Evolutionary conservation across 306 rosid genomes (phyloP), one percentile per base, ranked within the genome.

Genomic region (Vigna trinervia): DNA sequence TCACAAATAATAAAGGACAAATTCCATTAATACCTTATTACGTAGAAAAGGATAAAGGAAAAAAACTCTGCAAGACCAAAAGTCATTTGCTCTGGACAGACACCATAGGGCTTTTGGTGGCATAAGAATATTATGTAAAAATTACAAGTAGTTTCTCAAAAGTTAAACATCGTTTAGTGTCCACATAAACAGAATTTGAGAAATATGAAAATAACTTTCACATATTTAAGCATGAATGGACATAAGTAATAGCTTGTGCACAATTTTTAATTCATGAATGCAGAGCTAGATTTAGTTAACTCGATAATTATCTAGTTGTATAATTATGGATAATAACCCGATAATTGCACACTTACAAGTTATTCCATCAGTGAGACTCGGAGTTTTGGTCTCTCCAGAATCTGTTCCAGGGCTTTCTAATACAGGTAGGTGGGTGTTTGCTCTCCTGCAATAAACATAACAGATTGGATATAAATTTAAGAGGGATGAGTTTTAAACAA

Each of bases 401-500:
- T 58, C 84, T 53, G 80, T 79, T 76, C 76, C 89, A 43, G 63
- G 77, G 83, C 71, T 89, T 87, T 84, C 89, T 76, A 86, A 81
- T 41, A 78, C 70, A 71, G 74, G 79, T 70, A 70, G 79, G 75
- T 77, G 80, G 50, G 85, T 79, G 86, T 84, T 83, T 78, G 84
- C 66, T 66, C 77, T 78, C 92, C 97, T 95, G 86, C 86, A 85
- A 80, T 72, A 63, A 38, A 63, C 60, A 83, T 85, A 72, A 82
- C 45, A 71, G 28, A 46, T 67, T 58, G 34, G 45, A 38, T 69
- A 86, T 74, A 78, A 58, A 69, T 46, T 58, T 50, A 65, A 8
- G 68, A 30, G 58, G 43, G 30, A 59, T 47, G 5, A 58, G 12
- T 36, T 62, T 47, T 30, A 22, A 26, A 10, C 32, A 73, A 57